Conservation (phyloP, 208 protist species). For the Trypanosoma boissoni region DNA sequence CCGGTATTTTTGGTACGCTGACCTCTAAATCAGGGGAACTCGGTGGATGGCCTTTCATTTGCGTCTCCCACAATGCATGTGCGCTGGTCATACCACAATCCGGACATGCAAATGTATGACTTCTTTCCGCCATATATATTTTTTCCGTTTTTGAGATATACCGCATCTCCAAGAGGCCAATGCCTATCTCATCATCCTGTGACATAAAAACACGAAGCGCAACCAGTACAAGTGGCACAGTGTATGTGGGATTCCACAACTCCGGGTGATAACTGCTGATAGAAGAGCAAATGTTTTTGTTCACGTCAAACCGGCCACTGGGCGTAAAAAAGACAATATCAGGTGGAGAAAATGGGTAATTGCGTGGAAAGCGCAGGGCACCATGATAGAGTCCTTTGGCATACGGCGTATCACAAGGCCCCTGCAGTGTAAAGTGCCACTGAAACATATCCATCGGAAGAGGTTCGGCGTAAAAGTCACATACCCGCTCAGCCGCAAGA, state of each 20-base stretch:
- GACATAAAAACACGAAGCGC: conserved; percentile 84
- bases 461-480: conserved; percentile 59
- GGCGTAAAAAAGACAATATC: conserved; percentile 89
- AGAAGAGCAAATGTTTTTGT: conserved; percentile 83
- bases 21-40: conserved; percentile 11
- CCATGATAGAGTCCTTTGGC: conserved; percentile 88
- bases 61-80: conserved; percentile 35
- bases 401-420: conserved; percentile 66
- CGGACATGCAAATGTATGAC: conserved; percentile 44
- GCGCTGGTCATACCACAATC: conserved; percentile 29
- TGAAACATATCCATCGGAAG: conserved; percentile 96
- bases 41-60: conserved; percentile 50
- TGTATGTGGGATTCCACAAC: conserved; percentile 82
- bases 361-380: conserved; percentile 60
- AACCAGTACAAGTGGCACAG: conserved; percentile 57
- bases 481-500: conserved; percentile 45
- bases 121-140: conserved; percentile 36
- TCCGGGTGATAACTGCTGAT: conserved; percentile 90
- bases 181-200: conserved; percentile 70
- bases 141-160: conserved; percentile 42
- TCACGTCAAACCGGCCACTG: conserved; percentile 80
- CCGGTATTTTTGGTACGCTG: conserved; percentile 12
- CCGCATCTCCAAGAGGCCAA: conserved; percentile 54
- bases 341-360: conserved; percentile 86
- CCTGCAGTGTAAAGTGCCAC: conserved; percentile 98